Conservation (phyloP, 140 eudicot species). For the Anethum foeniculum region DNA sequence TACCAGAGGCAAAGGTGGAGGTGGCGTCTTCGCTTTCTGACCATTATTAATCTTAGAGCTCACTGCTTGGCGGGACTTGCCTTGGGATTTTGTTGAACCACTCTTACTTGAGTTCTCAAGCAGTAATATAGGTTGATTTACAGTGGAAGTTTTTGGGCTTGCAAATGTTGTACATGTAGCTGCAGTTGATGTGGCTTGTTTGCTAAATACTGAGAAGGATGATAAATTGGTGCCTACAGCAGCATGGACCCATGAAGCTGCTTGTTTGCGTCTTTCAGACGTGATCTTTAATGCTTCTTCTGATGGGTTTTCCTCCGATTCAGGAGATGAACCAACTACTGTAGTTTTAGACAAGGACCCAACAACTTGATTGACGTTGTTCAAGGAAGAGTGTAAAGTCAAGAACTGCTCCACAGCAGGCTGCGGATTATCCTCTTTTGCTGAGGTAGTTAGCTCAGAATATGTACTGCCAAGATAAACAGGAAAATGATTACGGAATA, state of each 20-base stretch:
- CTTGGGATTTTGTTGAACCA: slow-evolving; percentile 38
- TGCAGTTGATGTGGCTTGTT: slow-evolving; percentile 29
- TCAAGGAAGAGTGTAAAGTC: slow-evolving; percentile 52
- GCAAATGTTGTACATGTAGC: slow-evolving; percentile 24
- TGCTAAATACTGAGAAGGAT: slow-evolving; percentile 50
- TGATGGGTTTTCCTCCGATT: slow-evolving; percentile 49
- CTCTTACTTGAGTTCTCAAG: slow-evolving; percentile 53
- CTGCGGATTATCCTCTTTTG: slow-evolving; percentile 86
- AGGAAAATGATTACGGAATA: neutral
- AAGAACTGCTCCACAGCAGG: slow-evolving; percentile 86
- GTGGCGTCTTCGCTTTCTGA: slow-evolving; percentile 30
- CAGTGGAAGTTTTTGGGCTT: slow-evolving; percentile 27
- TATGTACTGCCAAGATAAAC: slow-evolving; percentile 47
- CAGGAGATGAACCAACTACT: slow-evolving; percentile 32
- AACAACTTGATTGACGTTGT: slow-evolving; percentile 36
- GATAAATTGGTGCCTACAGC: slow-evolving; percentile 76
- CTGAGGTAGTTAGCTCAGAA: slow-evolving; percentile 64
- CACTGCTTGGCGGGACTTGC: slow-evolving; percentile 49
- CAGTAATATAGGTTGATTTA: slow-evolving; percentile 48
- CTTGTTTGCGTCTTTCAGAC: slow-evolving; percentile 61
- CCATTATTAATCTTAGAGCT: slow-evolving; percentile 29
- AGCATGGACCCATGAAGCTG: slow-evolving; percentile 81
- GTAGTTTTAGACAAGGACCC: slow-evolving; percentile 54
- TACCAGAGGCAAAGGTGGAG: slow-evolving; percentile 49
- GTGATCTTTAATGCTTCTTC: slow-evolving; percentile 58